Evolutionary conservation across 2,329 filamentous ascomycete species (phyloP).

Genomic region (Hymenoscyphus infarciens): DNA sequence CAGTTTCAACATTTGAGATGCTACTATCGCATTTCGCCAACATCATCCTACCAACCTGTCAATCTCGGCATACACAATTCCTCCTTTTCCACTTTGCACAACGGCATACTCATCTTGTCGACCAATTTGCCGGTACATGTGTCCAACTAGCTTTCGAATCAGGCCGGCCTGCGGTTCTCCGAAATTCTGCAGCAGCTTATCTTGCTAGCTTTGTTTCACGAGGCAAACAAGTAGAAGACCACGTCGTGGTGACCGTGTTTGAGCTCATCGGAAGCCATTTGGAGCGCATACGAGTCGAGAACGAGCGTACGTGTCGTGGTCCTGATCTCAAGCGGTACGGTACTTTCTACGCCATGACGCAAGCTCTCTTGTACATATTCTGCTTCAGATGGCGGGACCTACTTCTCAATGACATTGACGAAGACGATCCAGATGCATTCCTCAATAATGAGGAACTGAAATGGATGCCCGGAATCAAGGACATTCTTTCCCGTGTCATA

Average conservation of each 20-base stretch:
- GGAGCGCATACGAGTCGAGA: slow-evolving; percentile 66
- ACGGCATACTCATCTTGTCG: slow-evolving; percentile 70
- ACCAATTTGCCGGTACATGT: slow-evolving; percentile 77
- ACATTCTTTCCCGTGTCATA: slow-evolving; percentile 72
- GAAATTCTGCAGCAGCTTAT: slow-evolving; percentile 85
- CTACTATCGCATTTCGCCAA: slow-evolving; percentile 82
- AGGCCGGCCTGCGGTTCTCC: slow-evolving; percentile 63
- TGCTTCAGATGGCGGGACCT: slow-evolving; percentile 98
- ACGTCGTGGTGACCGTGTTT: slow-evolving; percentile 79
- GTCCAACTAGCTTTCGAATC: slow-evolving; percentile 66
- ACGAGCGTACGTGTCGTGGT: slow-evolving; percentile 72
- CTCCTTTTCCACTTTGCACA: slow-evolving; percentile 95
- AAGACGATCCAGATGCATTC: slow-evolving; percentile 57
- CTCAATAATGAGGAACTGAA: slow-evolving; percentile 65
- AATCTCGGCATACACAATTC: slow-evolving; percentile 91
- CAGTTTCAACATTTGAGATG: slow-evolving; percentile 71
- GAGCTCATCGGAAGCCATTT: slow-evolving; percentile 74
- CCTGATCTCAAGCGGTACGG: slow-evolving; percentile 71
- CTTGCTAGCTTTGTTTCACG: slow-evolving; percentile 91
- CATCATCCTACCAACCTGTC: slow-evolving; percentile 85
- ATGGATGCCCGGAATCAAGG: slow-evolving; percentile 73
- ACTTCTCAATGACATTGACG: slow-evolving; percentile 60
- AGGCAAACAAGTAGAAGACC: slow-evolving; percentile 73
- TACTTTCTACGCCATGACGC: slow-evolving; percentile 66
- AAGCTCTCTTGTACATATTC: slow-evolving; percentile 72